phyloP scores from a whole-genome alignment of 78 protist genomes.

The Tieghemostelium lacteum region DNA sequence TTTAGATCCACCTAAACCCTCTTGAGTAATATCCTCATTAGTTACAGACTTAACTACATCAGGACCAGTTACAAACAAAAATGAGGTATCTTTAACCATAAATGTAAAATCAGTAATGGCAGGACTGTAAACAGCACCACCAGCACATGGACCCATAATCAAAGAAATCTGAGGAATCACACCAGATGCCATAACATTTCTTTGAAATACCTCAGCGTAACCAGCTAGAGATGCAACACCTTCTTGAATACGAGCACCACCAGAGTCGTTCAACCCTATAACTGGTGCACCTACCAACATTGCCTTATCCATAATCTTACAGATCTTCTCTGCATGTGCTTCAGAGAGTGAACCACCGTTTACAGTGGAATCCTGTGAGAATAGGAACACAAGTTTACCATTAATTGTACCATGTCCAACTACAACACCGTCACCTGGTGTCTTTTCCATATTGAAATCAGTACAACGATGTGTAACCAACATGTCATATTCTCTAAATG shows the following conservation, averaged over 20 bases:
- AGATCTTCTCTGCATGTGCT: conserved; percentile 97
- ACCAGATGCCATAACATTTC: conserved; percentile 96
- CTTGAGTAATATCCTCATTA: conserved; percentile 91
- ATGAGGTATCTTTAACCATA: conserved; percentile 95
- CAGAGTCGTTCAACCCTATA: conserved; percentile 98
- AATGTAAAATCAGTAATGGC: conserved; percentile 97
- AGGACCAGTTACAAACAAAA: conserved; percentile 99
- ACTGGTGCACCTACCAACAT: conserved; percentile 97
- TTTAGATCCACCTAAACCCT: conserved; percentile 97
- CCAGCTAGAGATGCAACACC: conserved; percentile 98
- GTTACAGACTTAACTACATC: conserved; percentile 97
- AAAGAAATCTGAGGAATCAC: conserved; percentile 97
- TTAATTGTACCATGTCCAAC: conserved; percentile 96
- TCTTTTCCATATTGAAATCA: conserved; percentile 94
- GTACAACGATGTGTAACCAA: conserved; percentile 94
- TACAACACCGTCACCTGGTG: conserved; percentile 97
- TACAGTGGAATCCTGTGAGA: conserved; percentile 98
- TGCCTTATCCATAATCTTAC: conserved; percentile 99
- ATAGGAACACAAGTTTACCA: conserved; percentile 96
- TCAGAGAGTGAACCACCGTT: conserved; percentile 97
- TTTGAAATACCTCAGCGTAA: conserved; percentile 96
- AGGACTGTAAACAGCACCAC: conserved; percentile 98
- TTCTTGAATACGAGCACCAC: conserved; percentile 99
- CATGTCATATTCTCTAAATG: conserved; percentile 94
- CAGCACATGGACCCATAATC: conserved; percentile 99